A percentile compares a stretch with the other conserved stretches of the same genome.
Evolutionary conservation across 2,329 filamentous ascomycete species (phyloP).

Genomic region (Aureobasidium namibiae): DNA sequence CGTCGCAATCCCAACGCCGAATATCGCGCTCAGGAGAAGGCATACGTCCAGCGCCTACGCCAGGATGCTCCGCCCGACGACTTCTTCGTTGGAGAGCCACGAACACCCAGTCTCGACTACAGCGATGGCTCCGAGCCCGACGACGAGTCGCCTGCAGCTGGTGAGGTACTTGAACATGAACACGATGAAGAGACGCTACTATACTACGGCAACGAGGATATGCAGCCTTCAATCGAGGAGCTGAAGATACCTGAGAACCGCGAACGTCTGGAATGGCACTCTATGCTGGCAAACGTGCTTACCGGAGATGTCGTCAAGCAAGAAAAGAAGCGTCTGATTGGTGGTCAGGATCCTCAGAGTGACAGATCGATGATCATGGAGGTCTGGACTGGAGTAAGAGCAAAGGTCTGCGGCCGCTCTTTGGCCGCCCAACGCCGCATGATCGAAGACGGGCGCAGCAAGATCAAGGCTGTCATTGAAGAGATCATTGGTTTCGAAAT

Average conservation of each 20-base stretch:
- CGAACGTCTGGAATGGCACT: slow-evolving; percentile 93
- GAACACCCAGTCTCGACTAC: slow-evolving; percentile 60
- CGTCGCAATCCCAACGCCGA: slow-evolving; percentile 61
- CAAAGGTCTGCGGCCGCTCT: slow-evolving; percentile 75
- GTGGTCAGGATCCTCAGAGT: slow-evolving; percentile 65
- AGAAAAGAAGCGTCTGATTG: slow-evolving; percentile 92
- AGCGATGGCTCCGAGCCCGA: slow-evolving; percentile 74
- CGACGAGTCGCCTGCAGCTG: slow-evolving; percentile 81
- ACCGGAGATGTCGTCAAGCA: slow-evolving; percentile 96
- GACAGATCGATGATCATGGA: slow-evolving; percentile 60
- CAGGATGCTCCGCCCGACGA: slow-evolving; percentile 58
- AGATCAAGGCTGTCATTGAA: slow-evolving; percentile 68
- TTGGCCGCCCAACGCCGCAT: slow-evolving; percentile 77
- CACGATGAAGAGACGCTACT: slow-evolving; percentile 90
- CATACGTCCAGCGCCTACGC: slow-evolving; percentile 85
- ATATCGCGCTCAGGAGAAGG: slow-evolving; percentile 80
- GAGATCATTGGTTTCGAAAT: slow-evolving; percentile 90
- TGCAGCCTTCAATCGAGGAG: slow-evolving; percentile 83
- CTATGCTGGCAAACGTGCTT: slow-evolving; percentile 90
- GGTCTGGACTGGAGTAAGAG: slow-evolving; percentile 81
- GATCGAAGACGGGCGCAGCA: slow-evolving; percentile 72
- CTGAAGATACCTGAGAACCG: slow-evolving; percentile 78
- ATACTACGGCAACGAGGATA: slow-evolving; percentile 84
- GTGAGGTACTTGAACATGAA: slow-evolving; percentile 73
- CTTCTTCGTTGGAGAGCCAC: slow-evolving; percentile 64